Percentiles rank a stretch among this genome's conserved stretches.
These are phyloP conservation scores for Mycotypha africana DNA, from an alignment of 371 early-diverging fungal genomes.

Conservation along the genomic window DNA sequence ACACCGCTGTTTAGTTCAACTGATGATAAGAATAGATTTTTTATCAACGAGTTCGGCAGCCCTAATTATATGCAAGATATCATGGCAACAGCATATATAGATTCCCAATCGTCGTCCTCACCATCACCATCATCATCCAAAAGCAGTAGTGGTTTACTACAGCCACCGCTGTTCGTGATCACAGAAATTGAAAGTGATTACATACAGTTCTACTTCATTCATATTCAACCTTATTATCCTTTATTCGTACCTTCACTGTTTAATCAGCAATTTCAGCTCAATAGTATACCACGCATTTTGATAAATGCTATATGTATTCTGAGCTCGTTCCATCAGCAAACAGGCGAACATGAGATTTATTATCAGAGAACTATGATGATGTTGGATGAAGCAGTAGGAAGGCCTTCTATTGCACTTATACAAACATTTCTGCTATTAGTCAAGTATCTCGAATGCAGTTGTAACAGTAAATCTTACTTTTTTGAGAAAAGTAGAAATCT, in stretches of 20 bases:
- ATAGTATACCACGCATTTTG: conserved; percentile 13
- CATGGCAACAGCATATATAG: neutral
- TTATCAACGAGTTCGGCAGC: conserved; percentile 14
- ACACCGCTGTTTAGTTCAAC: neutral
- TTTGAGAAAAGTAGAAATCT: conserved; percentile 16
- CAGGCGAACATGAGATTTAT: conserved; percentile 8
- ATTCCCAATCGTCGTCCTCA: neutral
- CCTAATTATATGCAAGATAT: conserved; percentile 14
- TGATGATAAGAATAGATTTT: conserved; percentile 12
- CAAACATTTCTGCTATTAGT: conserved; percentile 66
- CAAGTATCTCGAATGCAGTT: conserved; percentile 57
- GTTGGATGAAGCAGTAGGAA: conserved; percentile 64
- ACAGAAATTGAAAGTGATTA: conserved; percentile 4
- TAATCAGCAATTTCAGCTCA: conserved; percentile 8
- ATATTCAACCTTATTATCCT: conserved; percentile 20
- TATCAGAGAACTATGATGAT: conserved; percentile 37
- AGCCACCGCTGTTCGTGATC: no score
- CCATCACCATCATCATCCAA: conserved; percentile 3
- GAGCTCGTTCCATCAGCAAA: conserved; percentile 26
- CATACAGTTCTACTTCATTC: conserved; percentile 7
- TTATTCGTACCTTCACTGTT: conserved; percentile 18
- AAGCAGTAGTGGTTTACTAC: neutral
- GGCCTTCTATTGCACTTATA: conserved; percentile 59
- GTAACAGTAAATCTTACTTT: conserved; percentile 7
- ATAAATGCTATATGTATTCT: conserved; percentile 56